These are phyloP conservation scores for Chlorophyllum brunneum DNA, from an alignment of 768 basidiomycete species.

Conservation along the genomic window DNA sequence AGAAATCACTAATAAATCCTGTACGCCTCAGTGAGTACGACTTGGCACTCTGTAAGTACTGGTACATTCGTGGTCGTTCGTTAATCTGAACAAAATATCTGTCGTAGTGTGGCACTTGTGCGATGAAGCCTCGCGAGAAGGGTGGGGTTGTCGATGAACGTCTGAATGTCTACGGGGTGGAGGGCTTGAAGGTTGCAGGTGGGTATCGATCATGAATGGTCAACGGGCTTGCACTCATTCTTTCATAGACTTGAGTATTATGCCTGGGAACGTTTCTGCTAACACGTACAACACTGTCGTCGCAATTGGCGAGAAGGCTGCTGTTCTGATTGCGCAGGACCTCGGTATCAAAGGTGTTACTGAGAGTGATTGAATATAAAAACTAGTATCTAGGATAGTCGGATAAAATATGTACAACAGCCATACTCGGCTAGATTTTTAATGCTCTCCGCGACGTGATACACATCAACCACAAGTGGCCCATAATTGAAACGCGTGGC, in stretches of 20 bases:
- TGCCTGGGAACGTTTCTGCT: slow-evolving; percentile 35
- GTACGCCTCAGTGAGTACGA: slow-evolving; percentile 29
- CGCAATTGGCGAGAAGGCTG: slow-evolving; percentile 59
- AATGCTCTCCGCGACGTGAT: too few species aligned
- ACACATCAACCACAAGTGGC: not conserved
- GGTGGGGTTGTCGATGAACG: slow-evolving; percentile 60
- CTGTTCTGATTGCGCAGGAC: slow-evolving; percentile 57
- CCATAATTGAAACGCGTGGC: slow-evolving; percentile 15
- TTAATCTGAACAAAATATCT: not conserved
- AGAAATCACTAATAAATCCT: not conserved
- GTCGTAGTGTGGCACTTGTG: slow-evolving; percentile 56
- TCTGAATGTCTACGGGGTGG: slow-evolving; percentile 61
- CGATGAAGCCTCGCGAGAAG: slow-evolving; percentile 57
- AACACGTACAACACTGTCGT: slow-evolving; percentile 41
- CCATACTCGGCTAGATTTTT: too few species aligned
- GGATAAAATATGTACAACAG: too few species aligned
- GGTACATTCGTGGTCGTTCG: not conserved
- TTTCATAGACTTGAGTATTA: slow-evolving; percentile 32
- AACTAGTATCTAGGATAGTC: too few species aligned
- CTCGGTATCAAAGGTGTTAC: slow-evolving; percentile 23
- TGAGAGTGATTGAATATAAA: slow-evolving; percentile 7
- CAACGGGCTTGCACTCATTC: not conserved
- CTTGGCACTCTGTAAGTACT: slow-evolving; percentile 41
- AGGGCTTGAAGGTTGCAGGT: slow-evolving; percentile 58
- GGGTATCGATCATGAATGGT: slow-evolving; percentile 3